Percentiles rank a stretch among this genome's conserved stretches.
These are phyloP conservation scores for Fonsecaea nubica DNA, from an alignment of 2,329 filamentous ascomycete genomes.

Conservation along the genomic window DNA sequence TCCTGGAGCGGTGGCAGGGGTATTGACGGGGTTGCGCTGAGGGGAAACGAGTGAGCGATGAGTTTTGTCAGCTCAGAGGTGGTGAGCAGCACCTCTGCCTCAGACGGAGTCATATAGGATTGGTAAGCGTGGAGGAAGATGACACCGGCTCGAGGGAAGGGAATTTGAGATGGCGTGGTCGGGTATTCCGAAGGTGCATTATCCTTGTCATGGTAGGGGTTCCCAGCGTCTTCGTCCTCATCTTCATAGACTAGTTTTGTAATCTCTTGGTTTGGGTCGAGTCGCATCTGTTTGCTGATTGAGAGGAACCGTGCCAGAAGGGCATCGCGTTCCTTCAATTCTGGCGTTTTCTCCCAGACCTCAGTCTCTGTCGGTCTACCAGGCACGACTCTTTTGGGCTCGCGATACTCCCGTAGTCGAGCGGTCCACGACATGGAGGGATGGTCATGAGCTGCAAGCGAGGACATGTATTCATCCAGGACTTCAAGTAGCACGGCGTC, in stretches of 20 bases:
- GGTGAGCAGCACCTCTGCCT: slow-evolving; percentile 22
- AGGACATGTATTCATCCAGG: slow-evolving; percentile 62
- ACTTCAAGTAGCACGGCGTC: slow-evolving; percentile 68
- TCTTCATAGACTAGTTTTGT: slow-evolving; percentile 28
- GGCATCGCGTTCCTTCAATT: slow-evolving; percentile 60
- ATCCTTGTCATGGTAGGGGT: slow-evolving; percentile 26
- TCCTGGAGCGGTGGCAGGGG: slow-evolving; percentile 32
- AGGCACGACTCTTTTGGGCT: slow-evolving; percentile 60
- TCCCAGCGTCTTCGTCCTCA: slow-evolving; percentile 17
- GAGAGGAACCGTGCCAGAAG: slow-evolving; percentile 61
- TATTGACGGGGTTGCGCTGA: slow-evolving; percentile 32
- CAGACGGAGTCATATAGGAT: slow-evolving; percentile 22
- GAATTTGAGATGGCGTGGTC: slow-evolving; percentile 39
- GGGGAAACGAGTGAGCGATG: slow-evolving; percentile 31
- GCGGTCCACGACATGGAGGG: slow-evolving; percentile 52
- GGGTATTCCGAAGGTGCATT: slow-evolving; percentile 39
- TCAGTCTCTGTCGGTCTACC: slow-evolving; percentile 57
- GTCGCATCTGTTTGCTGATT: slow-evolving; percentile 26
- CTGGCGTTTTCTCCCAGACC: slow-evolving; percentile 57
- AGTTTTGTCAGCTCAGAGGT: slow-evolving; percentile 32
- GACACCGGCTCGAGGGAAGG: slow-evolving; percentile 36
- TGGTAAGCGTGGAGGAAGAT: slow-evolving; percentile 35
- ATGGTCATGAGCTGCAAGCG: slow-evolving; percentile 24
- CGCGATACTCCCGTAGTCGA: slow-evolving; percentile 63
- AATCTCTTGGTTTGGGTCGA: slow-evolving; percentile 29